These are phyloP conservation scores for Arthrobotrys conoides DNA, from an alignment of 2,329 filamentous ascomycete species.

Conservation along the genomic window DNA sequence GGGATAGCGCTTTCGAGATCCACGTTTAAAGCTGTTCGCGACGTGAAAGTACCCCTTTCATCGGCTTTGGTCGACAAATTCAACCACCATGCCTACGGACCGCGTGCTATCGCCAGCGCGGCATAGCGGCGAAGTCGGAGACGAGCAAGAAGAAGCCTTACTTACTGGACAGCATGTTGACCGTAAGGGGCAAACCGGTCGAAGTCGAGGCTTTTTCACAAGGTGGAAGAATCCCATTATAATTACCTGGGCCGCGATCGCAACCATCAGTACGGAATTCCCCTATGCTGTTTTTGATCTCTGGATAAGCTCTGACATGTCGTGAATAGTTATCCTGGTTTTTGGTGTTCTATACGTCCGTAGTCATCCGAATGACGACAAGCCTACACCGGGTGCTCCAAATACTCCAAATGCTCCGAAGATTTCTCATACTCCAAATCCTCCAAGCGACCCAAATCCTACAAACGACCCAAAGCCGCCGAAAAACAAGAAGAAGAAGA, in stretches of 20 bases:
- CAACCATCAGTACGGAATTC: conserved; percentile 62
- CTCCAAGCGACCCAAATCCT: not conserved
- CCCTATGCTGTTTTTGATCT: conserved; percentile 54
- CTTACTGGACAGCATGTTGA: conserved; percentile 59
- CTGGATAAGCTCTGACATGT: conserved; percentile 66
- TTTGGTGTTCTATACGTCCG: conserved; percentile 63
- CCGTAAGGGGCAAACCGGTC: conserved; percentile 38
- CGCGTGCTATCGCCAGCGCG: conserved; percentile 51
- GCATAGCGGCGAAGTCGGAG: conserved; percentile 50
- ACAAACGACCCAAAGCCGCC: conserved; percentile 21
- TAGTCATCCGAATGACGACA: conserved; percentile 64
- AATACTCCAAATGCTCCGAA: conserved; percentile 65
- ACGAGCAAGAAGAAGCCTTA: conserved; percentile 61
- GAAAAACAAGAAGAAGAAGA: conserved; percentile 71
- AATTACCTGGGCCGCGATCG: conserved; percentile 62
- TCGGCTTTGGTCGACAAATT: conserved; percentile 1
- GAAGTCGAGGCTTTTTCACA: conserved; percentile 33
- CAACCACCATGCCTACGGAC: conserved; percentile 39
- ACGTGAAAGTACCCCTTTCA: conserved; percentile 44
- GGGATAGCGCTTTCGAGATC: not conserved
- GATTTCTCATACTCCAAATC: not conserved
- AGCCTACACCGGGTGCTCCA: conserved; percentile 65
- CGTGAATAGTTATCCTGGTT: conserved; percentile 61
- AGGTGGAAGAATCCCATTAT: conserved; percentile 57
- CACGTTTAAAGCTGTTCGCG: conserved; percentile 1